These are phyloP conservation scores for Spergularia azorica DNA, from an alignment of 179 eudicot species.

Conservation along the genomic window DNA sequence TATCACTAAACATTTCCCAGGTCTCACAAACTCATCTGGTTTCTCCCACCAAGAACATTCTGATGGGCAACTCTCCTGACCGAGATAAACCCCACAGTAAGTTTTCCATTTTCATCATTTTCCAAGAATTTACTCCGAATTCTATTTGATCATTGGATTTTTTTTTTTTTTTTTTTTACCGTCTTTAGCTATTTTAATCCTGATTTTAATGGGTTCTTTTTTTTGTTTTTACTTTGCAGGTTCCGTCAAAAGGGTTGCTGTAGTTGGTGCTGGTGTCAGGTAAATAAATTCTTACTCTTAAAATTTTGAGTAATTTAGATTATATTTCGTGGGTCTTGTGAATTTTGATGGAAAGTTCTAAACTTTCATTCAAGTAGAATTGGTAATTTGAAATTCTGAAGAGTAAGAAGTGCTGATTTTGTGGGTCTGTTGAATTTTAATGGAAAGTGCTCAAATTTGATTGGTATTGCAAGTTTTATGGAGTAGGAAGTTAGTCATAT, in stretches of 20 bases:
- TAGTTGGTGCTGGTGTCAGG: conserved; percentile 98
- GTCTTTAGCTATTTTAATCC: background rate
- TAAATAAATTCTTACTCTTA: background rate
- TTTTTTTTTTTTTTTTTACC: background rate
- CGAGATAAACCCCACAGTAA: conserved; percentile 17
- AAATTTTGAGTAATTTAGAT: background rate
- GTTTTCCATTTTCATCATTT: background rate
- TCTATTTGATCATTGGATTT: background rate
- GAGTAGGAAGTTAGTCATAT: background rate
- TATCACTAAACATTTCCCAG: conserved; percentile 10
- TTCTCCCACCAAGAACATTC: conserved; percentile 6
- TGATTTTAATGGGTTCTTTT: background rate
- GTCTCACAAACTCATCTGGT: conserved; percentile 12
- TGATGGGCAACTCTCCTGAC: conserved; percentile 23
- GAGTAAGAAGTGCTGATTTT: background rate
- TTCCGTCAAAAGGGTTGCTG: conserved; percentile 76
- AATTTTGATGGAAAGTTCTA: background rate
- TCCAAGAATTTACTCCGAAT: background rate
- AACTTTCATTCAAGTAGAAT: background rate
- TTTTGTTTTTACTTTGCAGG: conserved; percentile 40
- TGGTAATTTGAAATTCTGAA: background rate
- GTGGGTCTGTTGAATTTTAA: background rate
- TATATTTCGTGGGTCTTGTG: background rate
- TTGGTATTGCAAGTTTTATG: background rate
- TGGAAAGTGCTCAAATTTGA: background rate